phyloP scores from a whole-genome alignment of 352 stramenopile genomes.

The Pythium monospermum region DNA sequence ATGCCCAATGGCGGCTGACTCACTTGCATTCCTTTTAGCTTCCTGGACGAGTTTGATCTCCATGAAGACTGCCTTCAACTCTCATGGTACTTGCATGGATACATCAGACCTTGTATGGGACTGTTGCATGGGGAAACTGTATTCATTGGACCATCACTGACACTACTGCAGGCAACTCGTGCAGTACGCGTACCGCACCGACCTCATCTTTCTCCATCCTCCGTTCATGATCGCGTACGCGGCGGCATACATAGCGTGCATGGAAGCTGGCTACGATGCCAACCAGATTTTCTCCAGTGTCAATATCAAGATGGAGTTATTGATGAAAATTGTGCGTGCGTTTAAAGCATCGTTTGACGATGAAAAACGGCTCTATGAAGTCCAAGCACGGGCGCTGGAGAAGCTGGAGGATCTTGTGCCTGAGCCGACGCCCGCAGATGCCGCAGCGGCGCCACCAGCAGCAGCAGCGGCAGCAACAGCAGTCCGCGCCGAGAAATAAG shows the following conservation, averaged over 20 bases:
- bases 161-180: constrained; percentile 69
- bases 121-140: not conserved
- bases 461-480: not conserved
- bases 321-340: constrained; percentile 75
- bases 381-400: constrained; percentile 59
- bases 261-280: constrained; percentile 73
- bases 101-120: constrained; percentile 1
- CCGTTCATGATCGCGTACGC: constrained; percentile 88
- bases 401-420: constrained; percentile 81
- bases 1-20: too few relatives aligned
- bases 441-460: constrained; percentile 11
- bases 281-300: constrained; percentile 67
- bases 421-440: constrained; percentile 36
- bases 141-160: too few relatives aligned
- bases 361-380: constrained; percentile 58
- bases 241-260: constrained; percentile 68
- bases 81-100: constrained; percentile 49
- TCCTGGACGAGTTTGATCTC: constrained; percentile 81
- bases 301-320: constrained; percentile 79
- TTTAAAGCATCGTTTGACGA: constrained; percentile 75
- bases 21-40: constrained; percentile 33
- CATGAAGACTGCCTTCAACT: constrained; percentile 84
- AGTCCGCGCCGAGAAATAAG: too few relatives aligned
- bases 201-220: constrained; percentile 81
- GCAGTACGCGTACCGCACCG: constrained; percentile 84